These are phyloP conservation scores for Mycosphaerella sp. DNA, from an alignment of 2,329 filamentous ascomycete genomes.

Conservation along the genomic window DNA sequence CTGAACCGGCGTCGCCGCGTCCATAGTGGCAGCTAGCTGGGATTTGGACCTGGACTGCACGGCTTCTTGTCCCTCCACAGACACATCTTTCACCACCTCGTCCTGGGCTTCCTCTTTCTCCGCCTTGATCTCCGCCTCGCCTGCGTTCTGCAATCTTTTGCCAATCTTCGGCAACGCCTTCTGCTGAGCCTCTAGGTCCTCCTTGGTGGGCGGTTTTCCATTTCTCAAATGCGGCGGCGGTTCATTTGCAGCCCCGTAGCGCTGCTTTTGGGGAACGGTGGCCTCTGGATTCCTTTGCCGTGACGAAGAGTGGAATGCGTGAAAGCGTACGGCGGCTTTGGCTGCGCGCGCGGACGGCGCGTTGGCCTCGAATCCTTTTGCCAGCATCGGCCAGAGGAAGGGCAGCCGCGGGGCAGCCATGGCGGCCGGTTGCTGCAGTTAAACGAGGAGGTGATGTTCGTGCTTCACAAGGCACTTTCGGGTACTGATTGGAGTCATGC, in stretches of 20 bases:
- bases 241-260: slow-evolving; percentile 46
- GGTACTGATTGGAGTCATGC: too few relatives aligned
- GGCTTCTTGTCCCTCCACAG: slow-evolving; percentile 20
- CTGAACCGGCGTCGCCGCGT: slow-evolving; percentile 14
- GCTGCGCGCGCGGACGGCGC: slow-evolving; percentile 24
- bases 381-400: slow-evolving; percentile 45
- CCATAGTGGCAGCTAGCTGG: slow-evolving; percentile 24
- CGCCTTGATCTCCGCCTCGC: slow-evolving; percentile 25
- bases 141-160: slow-evolving; percentile 28
- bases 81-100: slow-evolving; percentile 12
- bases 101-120: slow-evolving; percentile 11
- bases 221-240: slow-evolving; percentile 37
- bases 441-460: not conserved
- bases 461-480: too few relatives aligned
- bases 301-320: slow-evolving; percentile 32
- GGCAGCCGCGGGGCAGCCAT: slow-evolving; percentile 44
- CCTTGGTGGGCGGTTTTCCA: slow-evolving; percentile 14
- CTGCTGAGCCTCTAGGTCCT: slow-evolving; percentile 10
- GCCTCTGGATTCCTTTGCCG: slow-evolving; percentile 30
- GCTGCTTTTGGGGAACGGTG: slow-evolving; percentile 28
- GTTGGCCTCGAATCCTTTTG: slow-evolving; percentile 30
- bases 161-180: slow-evolving; percentile 29
- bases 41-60: slow-evolving; percentile 5
- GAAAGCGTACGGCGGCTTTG: slow-evolving; percentile 24
- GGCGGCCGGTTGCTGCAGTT: not conserved